Evolutionary conservation across 78 protist genomes (phyloP), one percentile per base, ranked within the genome.

Genomic region (Guillardia theta): DNA sequence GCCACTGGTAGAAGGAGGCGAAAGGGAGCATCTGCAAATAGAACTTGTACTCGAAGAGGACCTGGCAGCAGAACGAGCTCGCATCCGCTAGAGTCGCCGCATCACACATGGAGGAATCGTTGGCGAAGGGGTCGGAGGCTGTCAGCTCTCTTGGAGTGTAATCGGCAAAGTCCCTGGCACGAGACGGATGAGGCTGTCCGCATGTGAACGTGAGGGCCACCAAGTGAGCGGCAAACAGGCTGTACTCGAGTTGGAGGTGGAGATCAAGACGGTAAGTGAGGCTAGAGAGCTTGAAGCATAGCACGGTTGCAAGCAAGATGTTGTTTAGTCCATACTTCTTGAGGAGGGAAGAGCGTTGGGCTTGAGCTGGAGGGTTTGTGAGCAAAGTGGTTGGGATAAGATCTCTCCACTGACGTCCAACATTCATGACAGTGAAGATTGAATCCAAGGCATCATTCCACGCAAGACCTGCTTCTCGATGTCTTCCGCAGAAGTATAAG

Each of bases 371-470:
- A 19, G 10, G 58, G 10, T 50, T 50, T 10, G 10, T 50, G 58
- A 19, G 10, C 30, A 19, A 19, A 15, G 10, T 50, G 58, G 10
- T 50, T 10, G 10, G 10, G 58, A 19, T 50, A 15, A 19, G 6
- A 15, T 64, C 15, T 15, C 78, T 10, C 33, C 83, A 70, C 4
- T 24, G 83, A 12, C 83, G 83, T 0, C 41, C 83, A 24, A 70
- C 83, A 18, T 70, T 70, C 83, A 70, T 33, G 33, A 70, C 8
- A 24, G 45, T 33, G 83, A 70, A 70, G 83, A 70, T 70, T 4
- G 45, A 70, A 43, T 70, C 83, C 46, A 70, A 43, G 33, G 83
- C 83, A 18, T 70, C 83, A 43, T 70, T 70, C 83, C 83, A 70
- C 36, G 83, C 83, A 1, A 12, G 5, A 12, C 41, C 83, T 12